Percentiles rank a stretch among this genome's conserved stretches.
Conservation (phyloP, 805 yeast species). For the Metschnikowia dekortorum region DNA sequence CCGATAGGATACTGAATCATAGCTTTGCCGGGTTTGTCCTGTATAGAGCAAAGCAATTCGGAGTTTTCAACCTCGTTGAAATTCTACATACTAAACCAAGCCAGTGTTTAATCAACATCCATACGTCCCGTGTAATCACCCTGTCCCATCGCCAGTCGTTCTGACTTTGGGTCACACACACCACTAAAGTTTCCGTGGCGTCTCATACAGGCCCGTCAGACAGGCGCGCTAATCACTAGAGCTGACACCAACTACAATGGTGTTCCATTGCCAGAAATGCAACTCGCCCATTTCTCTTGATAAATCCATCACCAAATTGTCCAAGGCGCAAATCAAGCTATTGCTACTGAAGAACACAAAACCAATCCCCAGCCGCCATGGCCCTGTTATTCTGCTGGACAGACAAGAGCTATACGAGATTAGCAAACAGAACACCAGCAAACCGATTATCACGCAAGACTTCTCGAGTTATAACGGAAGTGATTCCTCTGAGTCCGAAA, state of each 20-base stretch:
- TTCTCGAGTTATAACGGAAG: not conserved
- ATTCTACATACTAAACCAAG: no score
- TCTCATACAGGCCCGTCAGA: not conserved
- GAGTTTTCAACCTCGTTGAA: no score
- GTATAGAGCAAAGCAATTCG: not conserved
- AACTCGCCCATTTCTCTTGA: constrained; percentile 54
- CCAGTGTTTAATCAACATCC: not conserved
- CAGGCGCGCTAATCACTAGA: constrained; percentile 1
- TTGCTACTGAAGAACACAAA: constrained; percentile 35
- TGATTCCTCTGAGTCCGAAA: constrained; percentile 1
- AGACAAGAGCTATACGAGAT: constrained; percentile 22
- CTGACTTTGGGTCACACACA: no score
- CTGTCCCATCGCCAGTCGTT: not conserved
- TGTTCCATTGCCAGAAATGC: constrained; percentile 55
- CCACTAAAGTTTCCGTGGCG: no score
- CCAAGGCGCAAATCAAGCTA: constrained; percentile 52
- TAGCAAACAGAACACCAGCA: constrained; percentile 23
- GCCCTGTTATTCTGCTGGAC: constrained; percentile 35
- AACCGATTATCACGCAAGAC: not conserved
- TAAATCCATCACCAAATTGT: constrained; percentile 48
- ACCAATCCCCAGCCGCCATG: constrained; percentile 22
- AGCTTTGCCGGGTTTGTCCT: not conserved
- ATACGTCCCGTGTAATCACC: not conserved
- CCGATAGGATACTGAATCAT: not conserved
- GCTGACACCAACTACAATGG: constrained; percentile 5